Conservation (phyloP, 148 eudicot genomes). For the Nepenthes mirabilis region DNA sequence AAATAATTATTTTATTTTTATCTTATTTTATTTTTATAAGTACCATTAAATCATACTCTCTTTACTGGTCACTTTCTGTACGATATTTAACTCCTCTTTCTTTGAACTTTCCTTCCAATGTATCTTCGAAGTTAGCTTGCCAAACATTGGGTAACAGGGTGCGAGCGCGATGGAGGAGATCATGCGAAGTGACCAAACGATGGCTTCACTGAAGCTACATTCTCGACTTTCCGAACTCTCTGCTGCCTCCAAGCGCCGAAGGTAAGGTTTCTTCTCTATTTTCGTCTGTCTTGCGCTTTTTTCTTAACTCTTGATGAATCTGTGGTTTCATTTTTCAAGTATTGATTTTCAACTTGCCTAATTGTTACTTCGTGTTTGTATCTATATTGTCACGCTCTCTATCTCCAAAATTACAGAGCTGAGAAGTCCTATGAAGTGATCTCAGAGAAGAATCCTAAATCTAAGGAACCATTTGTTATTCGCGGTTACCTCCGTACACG, state of each 20-base stretch:
- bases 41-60: too few species aligned
- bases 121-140: too few species aligned
- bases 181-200: conserved; percentile 59
- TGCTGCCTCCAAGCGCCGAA: conserved; percentile 36
- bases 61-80: too few species aligned
- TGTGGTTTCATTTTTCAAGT: background rate
- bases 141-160: conserved; percentile 26
- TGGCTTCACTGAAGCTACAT: conserved; percentile 71
- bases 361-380: background rate
- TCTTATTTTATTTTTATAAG: too few species aligned
- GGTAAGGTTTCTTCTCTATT: conserved; percentile 16
- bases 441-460: conserved; percentile 42
- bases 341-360: background rate
- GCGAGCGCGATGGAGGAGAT: conserved; percentile 80
- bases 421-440: conserved; percentile 44
- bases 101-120: too few species aligned
- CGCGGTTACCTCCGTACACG: conserved; percentile 54
- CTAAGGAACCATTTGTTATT: conserved; percentile 36
- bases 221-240: conserved; percentile 46
- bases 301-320: too few species aligned
- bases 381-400: background rate
- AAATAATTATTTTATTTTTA: too few species aligned
- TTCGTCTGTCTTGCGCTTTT: too few species aligned
- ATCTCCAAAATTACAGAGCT: conserved; percentile 18
- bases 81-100: too few species aligned